Percentiles rank a stretch among this genome's conserved stretches.
phyloP scores from a whole-genome alignment of 2,329 filamentous ascomycete genomes.

The Cladosporium phlei region DNA sequence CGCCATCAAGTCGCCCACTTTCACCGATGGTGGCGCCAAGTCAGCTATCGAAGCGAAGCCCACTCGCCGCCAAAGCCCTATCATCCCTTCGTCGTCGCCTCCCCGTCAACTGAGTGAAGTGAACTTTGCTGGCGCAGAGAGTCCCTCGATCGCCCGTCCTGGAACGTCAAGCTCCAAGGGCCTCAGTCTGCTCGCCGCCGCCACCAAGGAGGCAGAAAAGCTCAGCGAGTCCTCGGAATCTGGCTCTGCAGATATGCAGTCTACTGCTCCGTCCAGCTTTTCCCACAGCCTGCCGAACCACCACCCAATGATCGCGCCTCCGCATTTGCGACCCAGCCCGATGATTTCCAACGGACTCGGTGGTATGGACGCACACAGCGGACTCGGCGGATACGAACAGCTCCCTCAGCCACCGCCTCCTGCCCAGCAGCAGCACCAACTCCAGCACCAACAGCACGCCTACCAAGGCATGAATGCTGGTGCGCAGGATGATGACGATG shows the following conservation, averaged over 20 bases:
- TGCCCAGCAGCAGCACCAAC: slow-evolving; percentile 11
- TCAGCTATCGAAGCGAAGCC: slow-evolving; percentile 17
- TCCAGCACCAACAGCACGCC: slow-evolving; percentile 3
- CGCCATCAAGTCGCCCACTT: slow-evolving; percentile 8
- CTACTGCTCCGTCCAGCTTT: slow-evolving; percentile 2
- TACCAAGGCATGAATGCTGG: slow-evolving; percentile 5
- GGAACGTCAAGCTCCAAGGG: slow-evolving; percentile 26
- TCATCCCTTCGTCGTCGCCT: slow-evolving; percentile 26
- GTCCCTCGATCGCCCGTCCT: slow-evolving; percentile 4
- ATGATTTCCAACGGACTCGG: slow-evolving; percentile 19
- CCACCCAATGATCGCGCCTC: slow-evolving; percentile 1
- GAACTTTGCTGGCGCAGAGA: slow-evolving; percentile 9
- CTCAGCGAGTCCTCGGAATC: not conserved
- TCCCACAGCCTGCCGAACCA: not conserved
- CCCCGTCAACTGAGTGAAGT: slow-evolving; percentile 3
- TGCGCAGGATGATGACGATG: slow-evolving; percentile 40
- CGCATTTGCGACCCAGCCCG: slow-evolving; percentile 8
- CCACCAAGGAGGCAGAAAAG: slow-evolving; percentile 14
- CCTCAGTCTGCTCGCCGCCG: slow-evolving; percentile 25
- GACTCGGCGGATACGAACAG: not conserved
- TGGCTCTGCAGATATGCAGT: not conserved
- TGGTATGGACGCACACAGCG: not conserved
- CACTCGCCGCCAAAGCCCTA: slow-evolving; percentile 25
- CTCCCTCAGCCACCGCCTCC: not conserved
- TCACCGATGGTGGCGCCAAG: not conserved